Base-by-base conservation (phyloP, 768 basidiomycete species). In the Panaeolus cyanescens region DNA sequence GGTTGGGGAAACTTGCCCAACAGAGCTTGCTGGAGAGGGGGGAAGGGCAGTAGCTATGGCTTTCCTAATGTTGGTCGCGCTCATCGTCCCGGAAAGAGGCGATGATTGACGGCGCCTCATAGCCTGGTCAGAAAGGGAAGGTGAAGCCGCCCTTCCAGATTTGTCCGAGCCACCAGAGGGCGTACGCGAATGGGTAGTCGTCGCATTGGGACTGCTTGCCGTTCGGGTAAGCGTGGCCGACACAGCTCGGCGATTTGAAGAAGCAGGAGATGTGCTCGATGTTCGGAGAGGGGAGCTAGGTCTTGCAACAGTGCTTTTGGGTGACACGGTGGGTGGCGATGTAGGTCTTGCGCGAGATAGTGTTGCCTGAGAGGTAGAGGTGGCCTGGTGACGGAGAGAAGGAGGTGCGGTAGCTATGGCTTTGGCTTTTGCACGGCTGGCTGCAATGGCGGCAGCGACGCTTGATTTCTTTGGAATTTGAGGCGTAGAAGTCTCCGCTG, bases 371-470 rank as follows among this genome's bases (percentile, higher is more conserved):
- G 91, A 80, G 15, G 83, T 78, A 54, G 92, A 91, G 8, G 91
- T 93, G 5, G 92, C 91, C 71, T 93, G 91, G 71, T 94, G 93
- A 56, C 89, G 83, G 54, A 92, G 79, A 55, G 84, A 84, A 3
- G 93, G 93, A 19, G 93, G 93, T 8, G 92, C 90, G 32, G 82
- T 88, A 2, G 93, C 91, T 62, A 92, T 92, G 20, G 85, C 89
- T 68, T 88, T 93, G 15, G 92, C 92, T 71, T 93, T 96, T 15
- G 90, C 92, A 22, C 94, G 84, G 70, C 91, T 95, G 20, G 95
- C 93, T 37, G 95, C 95, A 67, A 96, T 92, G 22, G 92, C 87
- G 8, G 94, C 92, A 37, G 92, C 89, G 59, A 95, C 80, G 60
- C 92, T 93, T 45, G 85, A 85, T 74, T 95, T 95, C 77, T 94